phyloP scores from a whole-genome alignment of 2,329 filamentous ascomycete genomes.

The Stachybotrys echinatus region DNA sequence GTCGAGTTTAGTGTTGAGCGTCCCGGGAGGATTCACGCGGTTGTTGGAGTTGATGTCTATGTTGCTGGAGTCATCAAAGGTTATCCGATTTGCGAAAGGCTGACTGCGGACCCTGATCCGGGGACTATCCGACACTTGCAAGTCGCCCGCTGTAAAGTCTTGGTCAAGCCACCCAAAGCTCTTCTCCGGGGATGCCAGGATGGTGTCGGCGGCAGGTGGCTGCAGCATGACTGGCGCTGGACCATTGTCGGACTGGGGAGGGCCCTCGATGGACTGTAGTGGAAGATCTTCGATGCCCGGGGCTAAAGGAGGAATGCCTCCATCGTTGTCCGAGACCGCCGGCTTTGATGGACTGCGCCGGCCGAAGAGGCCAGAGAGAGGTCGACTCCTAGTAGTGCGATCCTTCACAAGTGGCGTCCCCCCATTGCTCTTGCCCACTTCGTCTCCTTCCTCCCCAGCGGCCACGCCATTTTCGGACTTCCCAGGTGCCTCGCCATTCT shows the following conservation, averaged over 20 bases:
- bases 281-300: constrained; percentile 32
- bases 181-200: constrained; percentile 38
- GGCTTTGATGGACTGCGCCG: constrained; percentile 8
- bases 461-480: neutral
- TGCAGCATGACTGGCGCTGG: constrained; percentile 1
- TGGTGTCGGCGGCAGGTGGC: constrained; percentile 3
- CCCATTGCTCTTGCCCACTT: neutral
- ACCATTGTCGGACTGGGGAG: constrained; percentile 1
- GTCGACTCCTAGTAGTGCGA: neutral
- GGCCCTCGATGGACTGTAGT: constrained; percentile 25
- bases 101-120: constrained; percentile 35
- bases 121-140: constrained; percentile 53
- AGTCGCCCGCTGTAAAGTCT: constrained; percentile 51
- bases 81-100: constrained; percentile 28
- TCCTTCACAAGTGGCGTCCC: neutral
- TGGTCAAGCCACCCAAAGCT: constrained; percentile 52
- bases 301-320: constrained; percentile 29
- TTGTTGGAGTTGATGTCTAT: constrained; percentile 21
- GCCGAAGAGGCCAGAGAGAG: neutral
- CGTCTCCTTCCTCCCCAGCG: neutral
- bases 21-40: constrained; percentile 19
- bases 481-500: neutral
- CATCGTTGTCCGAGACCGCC: constrained; percentile 14
- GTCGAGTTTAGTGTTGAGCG: constrained; percentile 38
- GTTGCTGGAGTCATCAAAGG: constrained; percentile 23